phyloP scores from a whole-genome alignment of 1,284 basidiomycete species.

The Exsudoporus floridanus region DNA sequence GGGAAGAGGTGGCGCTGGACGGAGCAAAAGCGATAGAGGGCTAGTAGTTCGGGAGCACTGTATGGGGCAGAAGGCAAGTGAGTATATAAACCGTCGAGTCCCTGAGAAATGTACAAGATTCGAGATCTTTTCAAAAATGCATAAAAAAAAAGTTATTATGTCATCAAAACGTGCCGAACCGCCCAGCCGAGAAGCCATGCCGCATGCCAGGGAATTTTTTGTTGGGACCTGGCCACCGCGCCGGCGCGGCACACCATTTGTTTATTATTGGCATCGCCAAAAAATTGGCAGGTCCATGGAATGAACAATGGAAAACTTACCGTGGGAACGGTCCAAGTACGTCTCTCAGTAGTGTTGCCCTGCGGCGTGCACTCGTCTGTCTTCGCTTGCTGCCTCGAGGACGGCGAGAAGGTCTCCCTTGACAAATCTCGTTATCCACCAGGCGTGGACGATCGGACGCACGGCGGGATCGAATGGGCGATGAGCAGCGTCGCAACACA shows the following conservation, averaged over 20 bases:
- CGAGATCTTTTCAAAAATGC: conserved; percentile 14
- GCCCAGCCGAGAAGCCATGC: conserved; percentile 24
- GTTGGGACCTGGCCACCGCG: conserved; percentile 25
- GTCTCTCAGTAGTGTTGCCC: conserved; percentile 7
- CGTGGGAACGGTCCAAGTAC: conserved; percentile 25
- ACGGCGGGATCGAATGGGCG: conserved; percentile 14
- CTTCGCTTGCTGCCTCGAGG: conserved; percentile 38
- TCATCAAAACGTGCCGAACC: conserved; percentile 29
- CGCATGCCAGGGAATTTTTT: conserved; percentile 15
- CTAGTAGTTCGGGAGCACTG: conserved; percentile 20
- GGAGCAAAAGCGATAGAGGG: conserved; percentile 1
- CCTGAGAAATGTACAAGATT: conserved; percentile 29
- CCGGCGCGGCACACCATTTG: conserved; percentile 24
- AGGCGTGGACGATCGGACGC: conserved; percentile 25
- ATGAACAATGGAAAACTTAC: conserved; percentile 36
- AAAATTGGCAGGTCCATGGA: conserved; percentile 21
- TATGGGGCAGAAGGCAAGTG: conserved; percentile 2
- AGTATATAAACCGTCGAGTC: conserved; percentile 30
- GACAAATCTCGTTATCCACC: conserved; percentile 30
- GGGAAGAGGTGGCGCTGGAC: conserved; percentile 14
- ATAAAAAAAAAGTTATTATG: conserved; percentile 19
- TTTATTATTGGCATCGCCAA: conserved; percentile 31
- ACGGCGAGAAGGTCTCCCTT: conserved; percentile 24
- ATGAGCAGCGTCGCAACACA: conserved; percentile 11
- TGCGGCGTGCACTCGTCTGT: conserved; percentile 19